A percentile compares a stretch with the other conserved stretches of the same genome.
Conservation (phyloP, 176 grass and related monocot genomes). For the Triticum monococcum region DNA sequence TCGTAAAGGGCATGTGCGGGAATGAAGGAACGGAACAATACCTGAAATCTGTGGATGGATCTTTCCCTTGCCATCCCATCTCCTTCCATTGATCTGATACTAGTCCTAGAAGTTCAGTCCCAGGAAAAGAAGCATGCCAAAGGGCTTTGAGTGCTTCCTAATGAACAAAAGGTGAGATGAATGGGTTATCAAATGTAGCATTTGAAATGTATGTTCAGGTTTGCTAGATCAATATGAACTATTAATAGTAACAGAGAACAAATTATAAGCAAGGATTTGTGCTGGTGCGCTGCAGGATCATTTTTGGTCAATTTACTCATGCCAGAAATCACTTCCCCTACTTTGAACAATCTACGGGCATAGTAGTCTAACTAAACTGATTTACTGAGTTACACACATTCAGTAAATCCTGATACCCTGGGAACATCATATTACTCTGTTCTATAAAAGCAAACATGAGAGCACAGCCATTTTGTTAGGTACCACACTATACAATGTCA, state of each 20-base stretch:
- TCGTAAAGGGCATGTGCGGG: neutral
- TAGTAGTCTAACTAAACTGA: neutral
- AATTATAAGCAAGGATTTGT: neutral
- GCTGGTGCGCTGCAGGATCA: neutral
- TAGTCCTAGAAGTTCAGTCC: conserved; percentile 57
- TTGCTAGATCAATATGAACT: neutral
- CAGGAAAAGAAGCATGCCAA: conserved; percentile 69
- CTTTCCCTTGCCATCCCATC: conserved; percentile 90
- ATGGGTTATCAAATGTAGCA: conserved; percentile 2
- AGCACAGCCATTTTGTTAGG: neutral
- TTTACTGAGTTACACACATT: neutral
- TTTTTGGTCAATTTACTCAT: neutral
- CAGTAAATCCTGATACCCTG: neutral
- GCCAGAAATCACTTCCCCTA: neutral
- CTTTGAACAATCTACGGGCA: neutral
- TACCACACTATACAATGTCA: neutral
- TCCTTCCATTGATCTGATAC: conserved; percentile 88
- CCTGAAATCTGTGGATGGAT: conserved; percentile 88
- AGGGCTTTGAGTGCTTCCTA: conserved; percentile 72
- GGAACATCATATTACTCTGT: neutral
- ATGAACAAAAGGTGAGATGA: conserved; percentile 31
- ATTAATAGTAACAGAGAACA: neutral
- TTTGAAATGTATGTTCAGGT: neutral
- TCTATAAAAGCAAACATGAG: neutral
- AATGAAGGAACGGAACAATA: conserved; percentile 1